Percentiles rank a stretch among this genome's conserved stretches.
phyloP scores from a whole-genome alignment of 129 eudicot species.

The Pittosporum tobira region DNA sequence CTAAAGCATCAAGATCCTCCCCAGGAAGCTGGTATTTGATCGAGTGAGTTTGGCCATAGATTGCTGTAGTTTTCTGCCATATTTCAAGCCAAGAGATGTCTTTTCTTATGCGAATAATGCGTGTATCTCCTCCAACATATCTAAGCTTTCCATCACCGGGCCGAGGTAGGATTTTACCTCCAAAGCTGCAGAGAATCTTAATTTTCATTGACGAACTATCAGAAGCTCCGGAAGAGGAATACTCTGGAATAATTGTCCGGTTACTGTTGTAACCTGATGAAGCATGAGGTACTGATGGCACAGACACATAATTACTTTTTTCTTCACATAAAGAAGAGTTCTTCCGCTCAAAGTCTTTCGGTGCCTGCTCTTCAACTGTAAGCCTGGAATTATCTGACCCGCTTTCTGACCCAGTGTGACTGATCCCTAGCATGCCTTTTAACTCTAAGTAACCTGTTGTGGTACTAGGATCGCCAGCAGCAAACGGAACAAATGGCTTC shows the following conservation, averaged over 20 bases:
- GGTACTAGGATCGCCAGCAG: constrained; percentile 38
- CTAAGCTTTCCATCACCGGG: constrained; percentile 83
- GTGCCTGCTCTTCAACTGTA: constrained; percentile 33
- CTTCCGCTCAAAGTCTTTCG: constrained; percentile 33
- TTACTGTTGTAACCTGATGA: constrained; percentile 20
- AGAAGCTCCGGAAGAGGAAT: constrained; percentile 50
- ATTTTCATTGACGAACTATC: constrained; percentile 36
- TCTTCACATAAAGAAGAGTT: constrained; percentile 34
- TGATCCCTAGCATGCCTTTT: constrained; percentile 56
- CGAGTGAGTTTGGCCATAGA: constrained; percentile 44
- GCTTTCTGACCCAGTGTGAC: constrained; percentile 58
- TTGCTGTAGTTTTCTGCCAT: constrained; percentile 48
- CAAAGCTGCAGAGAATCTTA: constrained; percentile 84
- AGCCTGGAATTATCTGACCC: constrained; percentile 67
- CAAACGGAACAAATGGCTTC: constrained; percentile 35
- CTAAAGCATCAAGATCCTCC: constrained; percentile 95
- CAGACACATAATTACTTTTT: constrained; percentile 34
- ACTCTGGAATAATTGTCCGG: constrained; percentile 19
- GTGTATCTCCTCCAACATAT: constrained; percentile 90
- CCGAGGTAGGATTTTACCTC: constrained; percentile 70
- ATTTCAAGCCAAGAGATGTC: constrained; percentile 68
- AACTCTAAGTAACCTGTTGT: constrained; percentile 53
- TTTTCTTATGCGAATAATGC: constrained; percentile 46
- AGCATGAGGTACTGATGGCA: constrained; percentile 27
- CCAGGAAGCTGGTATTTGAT: constrained; percentile 97